Evolutionary conservation across 1,284 basidiomycete genomes (phyloP).

Genomic region (Microbotryum violaceum): DNA sequence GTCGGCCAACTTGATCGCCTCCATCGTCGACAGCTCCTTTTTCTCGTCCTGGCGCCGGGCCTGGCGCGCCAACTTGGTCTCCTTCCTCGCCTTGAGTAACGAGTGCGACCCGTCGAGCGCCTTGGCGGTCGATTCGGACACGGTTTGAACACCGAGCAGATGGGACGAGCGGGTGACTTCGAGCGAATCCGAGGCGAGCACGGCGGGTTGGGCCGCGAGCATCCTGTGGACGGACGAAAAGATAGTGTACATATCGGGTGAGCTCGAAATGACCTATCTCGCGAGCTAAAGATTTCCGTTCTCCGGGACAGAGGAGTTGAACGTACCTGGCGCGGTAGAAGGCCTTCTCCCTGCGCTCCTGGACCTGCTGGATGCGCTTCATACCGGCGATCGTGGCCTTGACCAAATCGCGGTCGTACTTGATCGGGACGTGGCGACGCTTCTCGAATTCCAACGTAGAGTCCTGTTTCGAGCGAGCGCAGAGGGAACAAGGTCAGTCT

Average conservation of each 20-base stretch:
- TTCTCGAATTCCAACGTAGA: slow-evolving; percentile 99
- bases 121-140: slow-evolving; percentile 28
- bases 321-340: slow-evolving; percentile 66
- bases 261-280: neutral
- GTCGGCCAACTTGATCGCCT: slow-evolving; percentile 29
- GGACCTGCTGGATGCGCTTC: slow-evolving; percentile 91
- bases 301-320: too few relatives aligned
- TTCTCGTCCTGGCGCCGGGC: slow-evolving; percentile 18
- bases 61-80: slow-evolving; percentile 29
- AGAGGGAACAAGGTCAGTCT: neutral
- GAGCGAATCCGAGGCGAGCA: slow-evolving; percentile 31
- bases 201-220: slow-evolving; percentile 31
- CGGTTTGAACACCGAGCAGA: slow-evolving; percentile 26
- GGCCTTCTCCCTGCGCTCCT: slow-evolving; percentile 79
- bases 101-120: slow-evolving; percentile 33
- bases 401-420: slow-evolving; percentile 92
- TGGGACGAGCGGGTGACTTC: slow-evolving; percentile 33
- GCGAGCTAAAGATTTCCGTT: too few relatives aligned
- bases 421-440: slow-evolving; percentile 91
- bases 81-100: slow-evolving; percentile 23
- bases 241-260: too few relatives aligned
- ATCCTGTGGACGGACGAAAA: slow-evolving; percentile 18
- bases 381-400: slow-evolving; percentile 95
- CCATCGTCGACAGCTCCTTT: slow-evolving; percentile 24
- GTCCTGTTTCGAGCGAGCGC: slow-evolving; percentile 54